Evolutionary conservation across 2,329 filamentous ascomycete genomes (phyloP).

Genomic region (Didymella exigua): DNA sequence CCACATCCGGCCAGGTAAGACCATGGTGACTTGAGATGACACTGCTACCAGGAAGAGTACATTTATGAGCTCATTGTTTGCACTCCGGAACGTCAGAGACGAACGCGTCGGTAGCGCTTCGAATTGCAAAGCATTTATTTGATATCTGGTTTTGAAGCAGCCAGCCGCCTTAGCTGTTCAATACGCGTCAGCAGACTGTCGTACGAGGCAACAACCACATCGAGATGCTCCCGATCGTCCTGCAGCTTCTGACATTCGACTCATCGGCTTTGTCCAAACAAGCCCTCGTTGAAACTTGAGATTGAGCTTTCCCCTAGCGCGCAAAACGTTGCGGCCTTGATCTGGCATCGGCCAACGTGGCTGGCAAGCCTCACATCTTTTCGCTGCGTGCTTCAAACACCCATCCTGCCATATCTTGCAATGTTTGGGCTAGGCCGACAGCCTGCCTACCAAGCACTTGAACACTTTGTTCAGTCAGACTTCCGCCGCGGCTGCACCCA

Average conservation of each 20-base stretch:
- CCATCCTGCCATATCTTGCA: neutral
- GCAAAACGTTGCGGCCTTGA: constrained; percentile 1
- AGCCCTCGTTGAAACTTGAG: no score
- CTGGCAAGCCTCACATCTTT: neutral
- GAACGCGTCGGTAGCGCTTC: neutral
- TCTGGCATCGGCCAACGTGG: constrained; percentile 11
- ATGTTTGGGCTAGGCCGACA: neutral
- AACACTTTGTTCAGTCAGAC: neutral
- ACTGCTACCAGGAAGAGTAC: neutral
- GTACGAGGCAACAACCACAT: constrained; percentile 11
- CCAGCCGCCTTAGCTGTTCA: neutral
- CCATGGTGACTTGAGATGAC: constrained; percentile 6
- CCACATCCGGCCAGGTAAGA: constrained; percentile 26
- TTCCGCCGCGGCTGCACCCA: neutral
- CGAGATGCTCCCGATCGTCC: constrained; percentile 7
- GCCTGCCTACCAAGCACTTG: neutral
- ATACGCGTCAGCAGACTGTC: neutral
- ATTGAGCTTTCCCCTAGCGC: constrained; percentile 13
- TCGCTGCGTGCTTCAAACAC: neutral
- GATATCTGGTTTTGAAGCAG: neutral
- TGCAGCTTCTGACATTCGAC: constrained; percentile 19
- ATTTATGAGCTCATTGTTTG: neutral
- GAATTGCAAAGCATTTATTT: neutral
- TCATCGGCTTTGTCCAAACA: constrained; percentile 16
- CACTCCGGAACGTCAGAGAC: neutral